Base-by-base conservation (phyloP, 2,329 filamentous ascomycete genomes). In the Pseudogymnoascus sp. region DNA sequence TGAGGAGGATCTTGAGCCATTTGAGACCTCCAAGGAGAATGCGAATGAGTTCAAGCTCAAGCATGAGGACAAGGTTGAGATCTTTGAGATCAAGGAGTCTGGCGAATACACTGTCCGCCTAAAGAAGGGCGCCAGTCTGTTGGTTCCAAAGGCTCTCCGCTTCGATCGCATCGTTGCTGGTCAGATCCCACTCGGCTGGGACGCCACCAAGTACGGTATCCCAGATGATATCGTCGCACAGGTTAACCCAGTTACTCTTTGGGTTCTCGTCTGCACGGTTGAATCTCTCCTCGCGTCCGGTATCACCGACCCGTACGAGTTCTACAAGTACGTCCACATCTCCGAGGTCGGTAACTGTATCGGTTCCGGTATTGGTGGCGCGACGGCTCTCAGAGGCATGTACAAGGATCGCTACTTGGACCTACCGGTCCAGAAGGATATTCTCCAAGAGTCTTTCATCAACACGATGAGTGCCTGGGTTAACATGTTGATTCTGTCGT, bases 381-480 rank as follows among this genome's bases (percentile, higher is more conserved):
- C 92, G 65, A 86, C 85, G 71, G 94, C 94, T 70, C 84, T 99
- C 68, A 88, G 92, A 71, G 93, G 93, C 71, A 99, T 99, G 93
- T 96, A 97, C 83, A 94, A 93, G 77, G 93, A 97, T 76, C 90
- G 94, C 65, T 97, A 88, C 85, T 83, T 97, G 66, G 94, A 99
- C 79, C 94, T 92, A 80, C 94, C 93, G 63, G 85, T 99, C 60
- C 95, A 99, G 78, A 99, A 97, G 79, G 94, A 99, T 74, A 97
- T 99, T 74, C 84, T 99, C 12, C 95, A 99, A 75, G 94, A 99
- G 78, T 97, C 94, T 11, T 99, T 99, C 82, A 97, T 99, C 84
- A 99, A 99, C 83, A 99, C 94, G 63, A 99, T 99, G 93, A 89
- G 91, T 70, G 94, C 94, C 14, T 99, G 94, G 94, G 92, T 99